These are phyloP conservation scores for Wickerhamiella cacticola DNA, from an alignment of 805 yeast species.

Conservation along the genomic window DNA sequence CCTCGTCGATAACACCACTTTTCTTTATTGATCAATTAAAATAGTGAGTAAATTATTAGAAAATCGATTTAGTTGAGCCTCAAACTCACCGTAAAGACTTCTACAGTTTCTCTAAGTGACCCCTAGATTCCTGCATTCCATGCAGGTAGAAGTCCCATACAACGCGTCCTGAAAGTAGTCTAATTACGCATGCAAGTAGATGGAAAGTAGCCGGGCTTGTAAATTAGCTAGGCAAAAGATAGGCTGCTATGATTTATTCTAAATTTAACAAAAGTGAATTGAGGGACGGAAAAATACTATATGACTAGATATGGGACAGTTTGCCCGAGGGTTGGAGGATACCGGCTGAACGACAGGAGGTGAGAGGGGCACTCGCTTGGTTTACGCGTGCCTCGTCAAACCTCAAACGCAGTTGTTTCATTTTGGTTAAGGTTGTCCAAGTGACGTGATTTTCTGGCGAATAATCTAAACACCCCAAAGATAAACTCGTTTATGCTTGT, in stretches of 20 bases:
- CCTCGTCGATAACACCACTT: no score
- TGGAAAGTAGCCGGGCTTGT: no score
- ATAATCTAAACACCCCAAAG: neutral
- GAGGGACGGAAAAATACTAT: neutral
- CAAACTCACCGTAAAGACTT: neutral
- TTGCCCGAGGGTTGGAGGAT: no score
- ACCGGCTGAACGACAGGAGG: neutral
- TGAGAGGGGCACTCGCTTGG: neutral
- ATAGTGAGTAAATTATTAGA: no score
- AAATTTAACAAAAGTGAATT: no score
- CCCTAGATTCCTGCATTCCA: slow-evolving; percentile 1
- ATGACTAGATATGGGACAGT: neutral
- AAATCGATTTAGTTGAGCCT: no score
- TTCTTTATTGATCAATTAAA: no score
- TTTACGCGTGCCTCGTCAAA: neutral
- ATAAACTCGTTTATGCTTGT: neutral
- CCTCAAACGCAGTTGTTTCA: neutral
- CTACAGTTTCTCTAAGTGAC: neutral
- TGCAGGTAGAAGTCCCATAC: slow-evolving; percentile 2
- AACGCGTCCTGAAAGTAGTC: neutral
- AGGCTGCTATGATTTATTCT: no score
- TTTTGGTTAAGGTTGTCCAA: neutral
- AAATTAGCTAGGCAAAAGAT: no score
- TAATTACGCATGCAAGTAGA: neutral
- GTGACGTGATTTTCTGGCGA: no score